Conservation (phyloP, 1,284 basidiomycete species). For the Cryptococcus floricola region DNA sequence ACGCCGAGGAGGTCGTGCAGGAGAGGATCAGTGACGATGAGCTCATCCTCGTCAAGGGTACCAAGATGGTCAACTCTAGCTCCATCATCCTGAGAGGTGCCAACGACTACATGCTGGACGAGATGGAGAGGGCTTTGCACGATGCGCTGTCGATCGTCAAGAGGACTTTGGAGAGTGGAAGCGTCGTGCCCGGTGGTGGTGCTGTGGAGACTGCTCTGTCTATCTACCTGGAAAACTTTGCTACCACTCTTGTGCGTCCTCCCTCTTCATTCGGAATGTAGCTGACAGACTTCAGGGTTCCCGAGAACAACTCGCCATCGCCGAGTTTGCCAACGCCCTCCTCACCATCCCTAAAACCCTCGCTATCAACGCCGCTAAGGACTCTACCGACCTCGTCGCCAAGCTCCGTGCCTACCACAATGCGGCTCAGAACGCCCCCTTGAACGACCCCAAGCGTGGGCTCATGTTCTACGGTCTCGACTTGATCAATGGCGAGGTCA, state of each 20-base stretch:
- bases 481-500: slow-evolving; percentile 85
- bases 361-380: slow-evolving; percentile 96
- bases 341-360: slow-evolving; percentile 95
- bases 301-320: slow-evolving; percentile 96
- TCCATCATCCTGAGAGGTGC: slow-evolving; percentile 94
- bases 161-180: slow-evolving; percentile 91
- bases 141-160: slow-evolving; percentile 95
- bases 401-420: slow-evolving; percentile 97
- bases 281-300: slow-evolving; percentile 65
- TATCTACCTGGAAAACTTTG: slow-evolving; percentile 99
- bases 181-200: slow-evolving; percentile 95
- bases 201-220: slow-evolving; percentile 95
- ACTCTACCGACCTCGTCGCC: slow-evolving; percentile 95
- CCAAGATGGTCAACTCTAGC: slow-evolving; percentile 89
- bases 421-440: slow-evolving; percentile 86
- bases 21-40: slow-evolving; percentile 99
- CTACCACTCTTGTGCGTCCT: slow-evolving; percentile 78
- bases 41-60: slow-evolving; percentile 94
- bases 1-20: slow-evolving; percentile 93
- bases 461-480: slow-evolving; percentile 93
- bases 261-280: neutral
- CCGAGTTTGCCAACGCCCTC: slow-evolving; percentile 91
- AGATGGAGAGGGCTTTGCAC: slow-evolving; percentile 97
- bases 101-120: slow-evolving; percentile 99
- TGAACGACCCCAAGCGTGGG: slow-evolving; percentile 90